phyloP scores from a whole-genome alignment of 106 monocot genomes.

The Dactylorhiza incarnata region DNA sequence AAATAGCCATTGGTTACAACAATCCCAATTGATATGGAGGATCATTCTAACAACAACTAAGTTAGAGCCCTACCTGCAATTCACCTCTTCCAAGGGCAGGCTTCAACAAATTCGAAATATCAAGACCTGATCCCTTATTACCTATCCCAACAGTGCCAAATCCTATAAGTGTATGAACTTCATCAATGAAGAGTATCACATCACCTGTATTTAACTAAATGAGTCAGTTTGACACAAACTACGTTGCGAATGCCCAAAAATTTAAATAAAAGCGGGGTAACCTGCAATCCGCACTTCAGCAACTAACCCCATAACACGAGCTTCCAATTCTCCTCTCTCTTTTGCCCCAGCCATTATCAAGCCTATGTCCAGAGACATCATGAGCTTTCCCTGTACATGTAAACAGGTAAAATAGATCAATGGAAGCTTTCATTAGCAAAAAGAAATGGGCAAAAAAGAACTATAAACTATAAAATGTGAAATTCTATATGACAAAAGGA shows the following conservation, averaged over 20 bases:
- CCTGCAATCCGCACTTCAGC: slow-evolving; percentile 84
- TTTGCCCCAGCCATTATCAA: slow-evolving; percentile 94
- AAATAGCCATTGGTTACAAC: neutral
- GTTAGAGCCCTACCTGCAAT: slow-evolving; percentile 63
- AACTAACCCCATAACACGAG: slow-evolving; percentile 76
- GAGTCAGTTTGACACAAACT: slow-evolving; percentile 5
- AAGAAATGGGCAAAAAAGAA: neutral
- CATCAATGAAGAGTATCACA: slow-evolving; percentile 90
- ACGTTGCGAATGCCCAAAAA: neutral
- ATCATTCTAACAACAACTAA: neutral
- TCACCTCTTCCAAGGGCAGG: slow-evolving; percentile 91
- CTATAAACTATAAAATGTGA: neutral
- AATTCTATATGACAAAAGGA: neutral
- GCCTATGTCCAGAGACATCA: slow-evolving; percentile 92
- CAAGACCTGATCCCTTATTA: slow-evolving; percentile 89
- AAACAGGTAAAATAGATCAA: neutral
- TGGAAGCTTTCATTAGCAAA: neutral
- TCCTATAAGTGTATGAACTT: slow-evolving; percentile 90
- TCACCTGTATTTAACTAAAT: slow-evolving; percentile 45
- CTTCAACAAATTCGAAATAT: slow-evolving; percentile 82
- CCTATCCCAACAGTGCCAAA: slow-evolving; percentile 88
- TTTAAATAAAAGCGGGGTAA: slow-evolving; percentile 6
- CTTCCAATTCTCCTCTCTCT: slow-evolving; percentile 92
- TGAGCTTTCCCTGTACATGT: slow-evolving; percentile 66
- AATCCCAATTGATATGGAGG: neutral